phyloP scores from a whole-genome alignment of 2,329 filamentous ascomycete genomes.

The Cladosporium sp. region DNA sequence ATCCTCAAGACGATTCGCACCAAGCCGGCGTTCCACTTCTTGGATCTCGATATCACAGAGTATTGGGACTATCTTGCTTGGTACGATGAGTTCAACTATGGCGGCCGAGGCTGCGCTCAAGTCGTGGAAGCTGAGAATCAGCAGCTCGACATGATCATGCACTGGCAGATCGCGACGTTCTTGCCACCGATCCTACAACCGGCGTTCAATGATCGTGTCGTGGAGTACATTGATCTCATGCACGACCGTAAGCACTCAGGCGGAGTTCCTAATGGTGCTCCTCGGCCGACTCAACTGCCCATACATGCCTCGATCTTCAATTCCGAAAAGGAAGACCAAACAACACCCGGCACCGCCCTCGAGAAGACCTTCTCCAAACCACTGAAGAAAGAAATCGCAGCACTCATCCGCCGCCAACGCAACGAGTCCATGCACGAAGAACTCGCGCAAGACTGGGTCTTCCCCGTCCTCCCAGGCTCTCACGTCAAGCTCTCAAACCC shows the following conservation, averaged over 20 bases:
- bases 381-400: slow-evolving; percentile 81
- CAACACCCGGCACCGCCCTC: slow-evolving; percentile 64
- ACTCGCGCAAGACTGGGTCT: slow-evolving; percentile 81
- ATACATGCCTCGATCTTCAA: slow-evolving; percentile 56
- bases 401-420: slow-evolving; percentile 81
- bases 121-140: slow-evolving; percentile 77
- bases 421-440: slow-evolving; percentile 88
- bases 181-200: slow-evolving; percentile 78
- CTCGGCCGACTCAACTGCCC: slow-evolving; percentile 62
- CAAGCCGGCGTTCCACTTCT: slow-evolving; percentile 94
- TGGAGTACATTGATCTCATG: slow-evolving; percentile 95
- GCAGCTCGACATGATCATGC: slow-evolving; percentile 87
- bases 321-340: slow-evolving; percentile 61
- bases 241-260: slow-evolving; percentile 75
- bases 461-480: slow-evolving; percentile 77
- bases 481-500: slow-evolving; percentile 69
- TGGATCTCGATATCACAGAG: slow-evolving; percentile 95
- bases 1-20: slow-evolving; percentile 96
- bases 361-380: slow-evolving; percentile 85
- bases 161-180: slow-evolving; percentile 95
- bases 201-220: slow-evolving; percentile 86
- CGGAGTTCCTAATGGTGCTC: slow-evolving; percentile 48
- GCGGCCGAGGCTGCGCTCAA: slow-evolving; percentile 85
- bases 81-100: slow-evolving; percentile 99
- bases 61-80: slow-evolving; percentile 99